A percentile compares a stretch with the other conserved stretches of the same genome.
These are phyloP conservation scores for Zoysia pacifica DNA, from an alignment of 176 grass and related monocot species.

Conservation along the genomic window DNA sequence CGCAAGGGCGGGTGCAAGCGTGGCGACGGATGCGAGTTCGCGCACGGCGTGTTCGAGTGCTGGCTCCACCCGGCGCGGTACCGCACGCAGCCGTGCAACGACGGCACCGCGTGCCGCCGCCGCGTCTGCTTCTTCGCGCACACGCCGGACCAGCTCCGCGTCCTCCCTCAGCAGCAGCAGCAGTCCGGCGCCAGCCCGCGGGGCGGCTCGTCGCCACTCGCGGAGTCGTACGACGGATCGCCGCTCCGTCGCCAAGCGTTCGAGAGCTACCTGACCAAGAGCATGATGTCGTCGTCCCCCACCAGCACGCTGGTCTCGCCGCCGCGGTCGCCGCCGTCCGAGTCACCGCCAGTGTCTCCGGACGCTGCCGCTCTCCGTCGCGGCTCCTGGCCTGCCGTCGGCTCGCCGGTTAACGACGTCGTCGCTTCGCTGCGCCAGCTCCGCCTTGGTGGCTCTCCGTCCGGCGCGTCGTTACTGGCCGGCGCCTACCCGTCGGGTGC, in stretches of 20 bases:
- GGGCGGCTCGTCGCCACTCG: constrained; percentile 26
- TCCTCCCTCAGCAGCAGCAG: neutral
- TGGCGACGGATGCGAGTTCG: no score
- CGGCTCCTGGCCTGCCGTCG: constrained; percentile 44
- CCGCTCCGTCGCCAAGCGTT: constrained; percentile 62
- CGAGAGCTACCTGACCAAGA: constrained; percentile 59
- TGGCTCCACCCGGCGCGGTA: constrained; percentile 53
- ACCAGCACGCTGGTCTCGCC: constrained; percentile 80
- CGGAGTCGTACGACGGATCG: constrained; percentile 84
- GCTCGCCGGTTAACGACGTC: constrained; percentile 53
- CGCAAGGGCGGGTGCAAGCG: constrained; percentile 18
- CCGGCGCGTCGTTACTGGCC: constrained; percentile 32
- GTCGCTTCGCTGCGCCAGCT: constrained; percentile 62
- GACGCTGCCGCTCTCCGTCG: constrained; percentile 40
- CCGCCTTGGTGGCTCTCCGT: constrained; percentile 56
- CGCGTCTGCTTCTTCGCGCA: constrained; percentile 60
- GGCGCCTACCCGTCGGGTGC: constrained; percentile 33
- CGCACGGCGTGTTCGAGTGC: no score
- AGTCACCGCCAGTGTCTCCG: constrained; percentile 77
- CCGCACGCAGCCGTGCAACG: constrained; percentile 84
- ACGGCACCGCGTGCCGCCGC: constrained; percentile 65
- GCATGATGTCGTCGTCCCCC: constrained; percentile 54
- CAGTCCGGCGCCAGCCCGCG: constrained; percentile 37
- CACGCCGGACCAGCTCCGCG: no score
- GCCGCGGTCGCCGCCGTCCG: constrained; percentile 54